phyloP scores from a whole-genome alignment of 768 basidiomycete genomes.

The Hemileccinum impolitum region DNA sequence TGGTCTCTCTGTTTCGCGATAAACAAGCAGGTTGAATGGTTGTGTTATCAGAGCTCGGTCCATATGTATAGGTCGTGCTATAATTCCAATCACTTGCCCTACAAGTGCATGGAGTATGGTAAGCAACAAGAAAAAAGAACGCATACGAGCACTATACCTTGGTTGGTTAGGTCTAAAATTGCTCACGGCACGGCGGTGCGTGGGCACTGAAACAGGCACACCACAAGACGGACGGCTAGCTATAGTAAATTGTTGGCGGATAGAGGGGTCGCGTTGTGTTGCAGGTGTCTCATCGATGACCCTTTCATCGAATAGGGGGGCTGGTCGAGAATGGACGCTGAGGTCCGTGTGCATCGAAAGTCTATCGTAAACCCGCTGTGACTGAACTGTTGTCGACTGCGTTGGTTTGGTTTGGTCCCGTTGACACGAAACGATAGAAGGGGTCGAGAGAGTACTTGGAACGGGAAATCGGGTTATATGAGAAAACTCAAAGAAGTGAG shows the following conservation, averaged over 20 bases:
- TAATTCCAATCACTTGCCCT: slow-evolving; percentile 24
- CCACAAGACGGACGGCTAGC: neutral
- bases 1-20: slow-evolving; percentile 4
- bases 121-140: neutral
- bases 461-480: slow-evolving; percentile 28
- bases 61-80: slow-evolving; percentile 8
- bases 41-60: slow-evolving; percentile 2
- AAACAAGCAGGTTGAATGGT: slow-evolving; percentile 1
- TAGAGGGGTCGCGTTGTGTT: neutral
- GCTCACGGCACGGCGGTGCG: slow-evolving; percentile 2
- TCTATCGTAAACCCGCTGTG: slow-evolving; percentile 12
- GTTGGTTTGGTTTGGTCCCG: slow-evolving; percentile 3
- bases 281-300: slow-evolving; percentile 3
- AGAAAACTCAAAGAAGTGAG: slow-evolving; percentile 27
- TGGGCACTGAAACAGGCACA: neutral
- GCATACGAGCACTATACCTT: slow-evolving; percentile 6
- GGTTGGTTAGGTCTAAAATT: slow-evolving; percentile 5
- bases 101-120: slow-evolving; percentile 3
- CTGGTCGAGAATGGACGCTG: slow-evolving; percentile 10
- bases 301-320: slow-evolving; percentile 5
- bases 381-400: slow-evolving; percentile 5
- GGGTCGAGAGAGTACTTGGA: slow-evolving; percentile 19
- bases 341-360: slow-evolving; percentile 5
- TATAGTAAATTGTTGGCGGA: slow-evolving; percentile 1
- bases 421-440: slow-evolving; percentile 1